Evolutionary conservation across 768 basidiomycete genomes (phyloP).

Genomic region (Collybia nuda): DNA sequence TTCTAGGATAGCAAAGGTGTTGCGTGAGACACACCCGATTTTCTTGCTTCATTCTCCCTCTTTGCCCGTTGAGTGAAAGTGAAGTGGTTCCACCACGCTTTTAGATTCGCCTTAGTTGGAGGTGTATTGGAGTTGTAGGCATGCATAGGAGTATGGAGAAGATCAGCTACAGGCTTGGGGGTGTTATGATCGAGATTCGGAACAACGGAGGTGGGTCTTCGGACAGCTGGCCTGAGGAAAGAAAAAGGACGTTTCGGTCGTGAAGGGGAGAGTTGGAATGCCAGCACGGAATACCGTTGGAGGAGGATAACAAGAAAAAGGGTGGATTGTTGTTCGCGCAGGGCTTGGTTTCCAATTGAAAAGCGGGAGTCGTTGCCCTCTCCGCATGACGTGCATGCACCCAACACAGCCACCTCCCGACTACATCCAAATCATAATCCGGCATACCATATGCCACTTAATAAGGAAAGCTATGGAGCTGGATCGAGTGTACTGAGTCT

Average conservation of each 20-base stretch:
- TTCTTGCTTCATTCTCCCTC: conserved; percentile 46
- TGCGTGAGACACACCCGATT: conserved; percentile 32
- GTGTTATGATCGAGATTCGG: conserved; percentile 12
- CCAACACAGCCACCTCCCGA: conserved; percentile 5
- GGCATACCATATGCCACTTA: too few species aligned
- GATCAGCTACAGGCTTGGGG: conserved; percentile 2
- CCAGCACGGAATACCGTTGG: conserved; percentile 14
- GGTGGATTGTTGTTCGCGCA: conserved; percentile 1
- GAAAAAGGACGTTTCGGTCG: conserved; percentile 11
- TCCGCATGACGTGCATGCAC: conserved; percentile 16
- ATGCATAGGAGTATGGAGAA: conserved; percentile 2
- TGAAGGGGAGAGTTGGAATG: conserved; percentile 6
- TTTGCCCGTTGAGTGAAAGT: conserved; percentile 62
- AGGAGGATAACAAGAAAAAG: background rate
- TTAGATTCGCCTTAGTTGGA: conserved; percentile 59
- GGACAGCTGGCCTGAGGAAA: conserved; percentile 11
- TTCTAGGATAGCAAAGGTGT: too few species aligned
- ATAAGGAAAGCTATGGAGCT: too few species aligned
- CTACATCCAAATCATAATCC: too few species aligned
- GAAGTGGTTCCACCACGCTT: conserved; percentile 84
- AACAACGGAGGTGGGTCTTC: background rate
- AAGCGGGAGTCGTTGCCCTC: conserved; percentile 7
- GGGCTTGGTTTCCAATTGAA: conserved; percentile 5
- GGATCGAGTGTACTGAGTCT: too few species aligned
- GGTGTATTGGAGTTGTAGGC: conserved; percentile 17